Evolutionary conservation across 2,329 filamentous ascomycete species (phyloP), one percentile per base, ranked within the genome.

Genomic region (Neurospora sp.): DNA sequence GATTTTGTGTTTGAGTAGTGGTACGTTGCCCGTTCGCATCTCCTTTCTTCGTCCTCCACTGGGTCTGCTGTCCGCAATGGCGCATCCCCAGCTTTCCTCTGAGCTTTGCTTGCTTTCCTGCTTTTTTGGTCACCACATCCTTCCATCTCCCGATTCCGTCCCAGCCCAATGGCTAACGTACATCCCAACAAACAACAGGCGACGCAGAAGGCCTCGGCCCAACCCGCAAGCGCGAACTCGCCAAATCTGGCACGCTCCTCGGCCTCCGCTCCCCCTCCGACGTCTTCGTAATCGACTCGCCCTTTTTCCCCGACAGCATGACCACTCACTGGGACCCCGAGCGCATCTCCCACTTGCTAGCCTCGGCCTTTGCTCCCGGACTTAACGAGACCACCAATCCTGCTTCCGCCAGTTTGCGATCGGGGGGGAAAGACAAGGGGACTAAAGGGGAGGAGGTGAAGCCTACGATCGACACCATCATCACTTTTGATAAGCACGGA

Each of bases 221-320:
- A 74, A 91, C 90, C 68, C 88, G 96, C 72, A 92, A 92, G 80
- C 88, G 89, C 76, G 96, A 99, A 81, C 86, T 99, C 62, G 85
- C 91, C 72, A 90, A 93, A 79, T 96, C 92, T 77, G 94, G 90
- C 5, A 80, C 92, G 76, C 82, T 88, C 67, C 85, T 99, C 19
- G 96, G 96, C 1, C 80, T 97, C 68, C 85, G 89, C 67, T 83
- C 84, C 71, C 87, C 90, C 75, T 89, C 93, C 62, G 93, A 97
- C 78, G 90, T 97, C 62, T 90, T 93, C 73, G 89, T 97, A n/a
- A 81, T 97, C 38, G 92, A 97, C 75, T 90, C 91, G 79, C 87
- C 87, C 67, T 86, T 91, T 76, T 97, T 98, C 79, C 93, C 89
- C 69, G 96, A 99, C 81, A 94, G 93, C 72, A 97, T 97, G 92